Percentiles rank a stretch among this genome's conserved stretches.
phyloP scores from a whole-genome alignment of 2,329 filamentous ascomycete genomes.

The Aspergillus latus region DNA sequence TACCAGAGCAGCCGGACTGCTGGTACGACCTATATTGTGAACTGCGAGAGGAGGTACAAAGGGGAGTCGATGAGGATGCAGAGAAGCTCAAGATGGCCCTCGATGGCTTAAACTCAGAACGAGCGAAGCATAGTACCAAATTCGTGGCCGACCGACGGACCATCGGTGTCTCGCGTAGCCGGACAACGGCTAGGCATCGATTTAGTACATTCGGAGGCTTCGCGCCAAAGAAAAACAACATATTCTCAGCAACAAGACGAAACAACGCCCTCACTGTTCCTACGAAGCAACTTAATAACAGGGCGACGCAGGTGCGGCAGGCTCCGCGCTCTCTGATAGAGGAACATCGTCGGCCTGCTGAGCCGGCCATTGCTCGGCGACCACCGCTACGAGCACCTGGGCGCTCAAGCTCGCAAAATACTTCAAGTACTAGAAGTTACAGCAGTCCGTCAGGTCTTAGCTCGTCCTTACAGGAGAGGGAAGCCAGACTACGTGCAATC shows the following conservation, averaged over 20 bases:
- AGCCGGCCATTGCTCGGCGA: constrained; percentile 19
- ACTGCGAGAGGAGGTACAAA: constrained; percentile 61
- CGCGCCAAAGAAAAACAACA: constrained; percentile 33
- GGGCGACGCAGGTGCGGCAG: constrained; percentile 38
- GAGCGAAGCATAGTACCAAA: constrained; percentile 57
- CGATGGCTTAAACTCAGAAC: constrained; percentile 58
- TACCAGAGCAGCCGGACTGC: constrained; percentile 64
- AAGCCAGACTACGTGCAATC: constrained; percentile 33
- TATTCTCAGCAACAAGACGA: constrained; percentile 38
- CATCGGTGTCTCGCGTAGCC: constrained; percentile 30
- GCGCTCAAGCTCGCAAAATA: constrained; percentile 15
- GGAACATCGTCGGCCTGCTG: constrained; percentile 35
- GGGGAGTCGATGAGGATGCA: constrained; percentile 59
- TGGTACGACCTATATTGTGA: constrained; percentile 79
- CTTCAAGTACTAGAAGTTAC: neutral
- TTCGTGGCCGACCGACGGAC: constrained; percentile 51
- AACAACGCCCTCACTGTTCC: constrained; percentile 40
- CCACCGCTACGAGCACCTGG: constrained; percentile 21
- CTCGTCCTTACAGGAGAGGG: constrained; percentile 28
- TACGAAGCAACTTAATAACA: constrained; percentile 42
- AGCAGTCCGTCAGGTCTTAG: constrained; percentile 2
- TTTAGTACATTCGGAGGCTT: constrained; percentile 26
- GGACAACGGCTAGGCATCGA: constrained; percentile 32
- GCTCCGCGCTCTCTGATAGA: constrained; percentile 46
- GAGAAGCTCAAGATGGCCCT: constrained; percentile 59